phyloP scores from a whole-genome alignment of 225 moss, liverwort and hornwort species.

The Pseudoscleropodium purum region DNA sequence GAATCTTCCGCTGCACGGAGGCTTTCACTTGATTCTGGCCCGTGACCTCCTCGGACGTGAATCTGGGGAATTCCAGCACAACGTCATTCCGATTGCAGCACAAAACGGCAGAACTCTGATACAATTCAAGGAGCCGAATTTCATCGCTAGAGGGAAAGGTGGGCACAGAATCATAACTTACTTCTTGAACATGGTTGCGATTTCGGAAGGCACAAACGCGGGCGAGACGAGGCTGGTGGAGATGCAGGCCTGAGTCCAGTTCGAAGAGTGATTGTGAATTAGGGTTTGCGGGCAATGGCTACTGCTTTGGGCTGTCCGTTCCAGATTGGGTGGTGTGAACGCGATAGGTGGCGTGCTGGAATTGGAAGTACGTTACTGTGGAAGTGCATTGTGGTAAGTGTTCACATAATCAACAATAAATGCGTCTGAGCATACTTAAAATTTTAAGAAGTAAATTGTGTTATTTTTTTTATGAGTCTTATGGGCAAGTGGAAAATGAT shows the following conservation, averaged over 20 bases:
- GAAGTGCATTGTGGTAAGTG: neutral
- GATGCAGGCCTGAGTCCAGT: neutral
- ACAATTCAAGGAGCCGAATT: neutral
- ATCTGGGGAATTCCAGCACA: conserved; percentile 16
- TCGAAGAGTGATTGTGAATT: neutral
- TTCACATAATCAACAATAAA: neutral
- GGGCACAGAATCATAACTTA: neutral
- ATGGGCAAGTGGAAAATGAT: fast-evolving
- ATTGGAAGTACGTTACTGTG: neutral
- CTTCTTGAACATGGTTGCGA: conserved; percentile 16
- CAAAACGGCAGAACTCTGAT: neutral
- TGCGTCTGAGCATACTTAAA: neutral
- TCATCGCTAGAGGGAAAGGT: no score
- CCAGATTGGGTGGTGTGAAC: neutral
- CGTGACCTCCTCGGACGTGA: conserved; percentile 90
- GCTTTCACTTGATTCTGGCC: conserved; percentile 98
- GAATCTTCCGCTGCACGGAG: conserved; percentile 88
- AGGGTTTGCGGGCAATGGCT: neutral
- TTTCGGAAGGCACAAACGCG: neutral
- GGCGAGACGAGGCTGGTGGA: neutral
- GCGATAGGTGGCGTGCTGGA: neutral
- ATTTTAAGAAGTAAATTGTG: neutral
- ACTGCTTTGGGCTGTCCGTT: neutral
- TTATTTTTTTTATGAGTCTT: neutral
- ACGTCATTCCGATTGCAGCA: neutral